phyloP scores from a whole-genome alignment of 78 protist genomes.

The Dictyostelium firmibasis region DNA sequence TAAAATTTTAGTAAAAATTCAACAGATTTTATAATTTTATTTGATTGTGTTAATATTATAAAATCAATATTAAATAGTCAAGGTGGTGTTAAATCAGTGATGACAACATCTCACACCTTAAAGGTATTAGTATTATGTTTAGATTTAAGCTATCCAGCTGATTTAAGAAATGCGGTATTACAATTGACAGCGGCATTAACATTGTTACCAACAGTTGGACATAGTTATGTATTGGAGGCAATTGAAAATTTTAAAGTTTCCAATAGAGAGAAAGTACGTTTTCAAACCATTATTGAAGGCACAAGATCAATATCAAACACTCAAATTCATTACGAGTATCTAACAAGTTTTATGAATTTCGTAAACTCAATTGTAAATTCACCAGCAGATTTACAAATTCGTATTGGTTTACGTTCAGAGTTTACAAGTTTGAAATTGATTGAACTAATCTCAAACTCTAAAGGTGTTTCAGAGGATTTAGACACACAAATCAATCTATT shows the following conservation, averaged over 20 bases:
- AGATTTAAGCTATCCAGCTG: slow-evolving; percentile 53
- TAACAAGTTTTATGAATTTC: slow-evolving; percentile 55
- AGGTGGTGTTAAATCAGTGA: slow-evolving; percentile 46
- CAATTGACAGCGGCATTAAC: slow-evolving; percentile 50
- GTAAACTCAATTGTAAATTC: slow-evolving; percentile 64
- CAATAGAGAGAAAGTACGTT: slow-evolving; percentile 44
- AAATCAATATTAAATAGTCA: slow-evolving; percentile 59
- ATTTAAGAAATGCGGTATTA: slow-evolving; percentile 10
- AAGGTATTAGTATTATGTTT: slow-evolving; percentile 63
- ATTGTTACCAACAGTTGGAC: slow-evolving; percentile 63
- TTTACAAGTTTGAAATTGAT: slow-evolving; percentile 41
- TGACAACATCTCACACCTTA: slow-evolving; percentile 77
- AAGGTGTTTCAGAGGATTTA: slow-evolving; percentile 40
- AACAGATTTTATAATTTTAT: slow-evolving; percentile 19
- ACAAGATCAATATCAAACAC: slow-evolving; percentile 14
- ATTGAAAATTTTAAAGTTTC: slow-evolving; percentile 46
- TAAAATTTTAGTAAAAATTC: not conserved
- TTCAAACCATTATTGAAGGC: slow-evolving; percentile 45
- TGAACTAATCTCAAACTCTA: slow-evolving; percentile 13
- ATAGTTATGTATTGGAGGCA: slow-evolving; percentile 60
- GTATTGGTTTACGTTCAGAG: slow-evolving; percentile 58
- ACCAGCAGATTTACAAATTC: slow-evolving; percentile 55
- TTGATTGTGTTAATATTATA: slow-evolving; percentile 62
- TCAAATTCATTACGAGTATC: slow-evolving; percentile 38
- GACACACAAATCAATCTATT: slow-evolving; percentile 52